Evolutionary conservation across 2,329 filamentous ascomycete species (phyloP).

Genomic region (Colletotrichum neosansevieriae): DNA sequence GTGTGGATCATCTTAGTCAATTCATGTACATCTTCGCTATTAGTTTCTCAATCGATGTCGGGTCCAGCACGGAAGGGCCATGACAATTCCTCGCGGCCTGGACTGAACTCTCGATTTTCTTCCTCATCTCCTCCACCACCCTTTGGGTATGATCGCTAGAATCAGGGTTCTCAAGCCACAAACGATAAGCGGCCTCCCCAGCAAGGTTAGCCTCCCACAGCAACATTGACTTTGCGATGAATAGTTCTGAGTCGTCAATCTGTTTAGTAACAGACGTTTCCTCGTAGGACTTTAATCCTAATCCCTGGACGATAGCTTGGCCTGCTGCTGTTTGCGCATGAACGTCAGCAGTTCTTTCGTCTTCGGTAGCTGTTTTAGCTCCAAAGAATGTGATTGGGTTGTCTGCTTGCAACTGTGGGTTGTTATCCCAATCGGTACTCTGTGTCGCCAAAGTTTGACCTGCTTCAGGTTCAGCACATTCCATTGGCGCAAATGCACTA

Average conservation of each 20-base stretch:
- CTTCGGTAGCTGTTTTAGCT: neutral
- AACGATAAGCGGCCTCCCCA: slow-evolving; percentile 1
- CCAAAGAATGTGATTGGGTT: neutral
- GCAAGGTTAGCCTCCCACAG: slow-evolving; percentile 4
- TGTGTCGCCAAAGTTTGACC: neutral
- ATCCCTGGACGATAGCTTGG: too few relatives aligned
- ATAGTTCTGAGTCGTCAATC: slow-evolving; percentile 9
- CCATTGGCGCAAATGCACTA: neutral
- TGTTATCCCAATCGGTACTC: neutral
- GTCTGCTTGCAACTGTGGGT: neutral
- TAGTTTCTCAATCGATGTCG: too few relatives aligned
- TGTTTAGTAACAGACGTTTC: too few relatives aligned
- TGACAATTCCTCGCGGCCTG: too few relatives aligned
- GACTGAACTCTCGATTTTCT: neutral
- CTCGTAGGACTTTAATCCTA: too few relatives aligned
- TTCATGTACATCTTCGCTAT: too few relatives aligned
- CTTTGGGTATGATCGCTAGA: neutral
- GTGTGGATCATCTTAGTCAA: too few relatives aligned
- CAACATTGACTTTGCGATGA: slow-evolving; percentile 18
- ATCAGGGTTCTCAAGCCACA: neutral
- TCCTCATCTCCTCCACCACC: slow-evolving; percentile 8
- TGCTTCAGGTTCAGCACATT: neutral
- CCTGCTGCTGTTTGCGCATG: too few relatives aligned
- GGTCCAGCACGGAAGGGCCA: too few relatives aligned
- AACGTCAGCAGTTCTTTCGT: neutral